phyloP scores from a whole-genome alignment of 148 eudicot species.

The Rhododendron ferrugineum region DNA sequence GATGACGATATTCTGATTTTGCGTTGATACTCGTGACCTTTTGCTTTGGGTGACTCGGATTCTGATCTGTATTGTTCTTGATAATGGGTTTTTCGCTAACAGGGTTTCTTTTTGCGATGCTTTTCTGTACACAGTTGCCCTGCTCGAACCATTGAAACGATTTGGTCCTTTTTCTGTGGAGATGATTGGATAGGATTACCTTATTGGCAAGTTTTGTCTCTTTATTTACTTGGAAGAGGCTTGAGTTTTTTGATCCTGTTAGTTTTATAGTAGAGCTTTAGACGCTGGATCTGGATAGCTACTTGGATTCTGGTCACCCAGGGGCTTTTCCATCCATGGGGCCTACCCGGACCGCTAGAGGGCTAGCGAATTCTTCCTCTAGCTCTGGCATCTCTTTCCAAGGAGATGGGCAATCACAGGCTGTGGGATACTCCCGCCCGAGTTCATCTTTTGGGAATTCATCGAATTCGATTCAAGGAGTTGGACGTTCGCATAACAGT shows the following conservation, averaged over 20 bases:
- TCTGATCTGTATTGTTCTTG: background rate
- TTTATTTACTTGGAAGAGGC: slow-evolving; percentile 23
- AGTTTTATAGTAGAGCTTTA: slow-evolving; percentile 6
- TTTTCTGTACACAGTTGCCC: background rate
- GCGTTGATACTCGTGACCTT: too few species aligned
- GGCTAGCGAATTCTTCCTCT: slow-evolving; percentile 67
- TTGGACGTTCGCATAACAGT: slow-evolving; percentile 44
- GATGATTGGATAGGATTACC: background rate
- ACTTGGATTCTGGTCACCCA: slow-evolving; percentile 52
- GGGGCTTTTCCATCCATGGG: slow-evolving; percentile 56
- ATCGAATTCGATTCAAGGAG: slow-evolving; percentile 49
- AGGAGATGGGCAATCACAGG: slow-evolving; percentile 69
- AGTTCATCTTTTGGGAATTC: slow-evolving; percentile 74
- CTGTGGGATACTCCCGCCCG: slow-evolving; percentile 58
- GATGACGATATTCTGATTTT: background rate
- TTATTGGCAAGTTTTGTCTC: background rate
- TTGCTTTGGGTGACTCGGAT: background rate
- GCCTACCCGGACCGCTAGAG: slow-evolving; percentile 70
- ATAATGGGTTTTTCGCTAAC: background rate
- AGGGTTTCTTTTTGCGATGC: background rate
- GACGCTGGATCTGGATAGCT: slow-evolving; percentile 50
- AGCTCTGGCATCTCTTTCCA: slow-evolving; percentile 85
- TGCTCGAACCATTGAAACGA: background rate
- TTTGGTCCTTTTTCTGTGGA: background rate
- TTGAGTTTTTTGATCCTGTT: background rate